Evolutionary conservation across 2,329 filamentous ascomycete species (phyloP).

Genomic region (Neonectria magnoliae): DNA sequence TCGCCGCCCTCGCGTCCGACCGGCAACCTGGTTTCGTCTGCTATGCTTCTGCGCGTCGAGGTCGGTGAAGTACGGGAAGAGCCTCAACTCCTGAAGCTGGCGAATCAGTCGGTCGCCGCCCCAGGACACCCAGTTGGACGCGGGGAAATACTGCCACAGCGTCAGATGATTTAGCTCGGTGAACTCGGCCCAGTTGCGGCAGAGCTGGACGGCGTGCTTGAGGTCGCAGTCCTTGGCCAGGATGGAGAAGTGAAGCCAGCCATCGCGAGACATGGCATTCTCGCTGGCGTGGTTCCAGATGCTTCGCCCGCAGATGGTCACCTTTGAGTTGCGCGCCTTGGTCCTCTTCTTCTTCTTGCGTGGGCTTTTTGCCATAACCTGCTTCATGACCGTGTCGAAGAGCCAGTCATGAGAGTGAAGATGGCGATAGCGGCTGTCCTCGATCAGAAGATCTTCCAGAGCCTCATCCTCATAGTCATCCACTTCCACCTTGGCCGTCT

Average conservation of each 20-base stretch:
- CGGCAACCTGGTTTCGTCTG: conserved; percentile 32
- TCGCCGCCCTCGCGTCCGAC: conserved; percentile 33
- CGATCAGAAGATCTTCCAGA: conserved; percentile 31
- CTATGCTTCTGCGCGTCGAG: conserved; percentile 32
- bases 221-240: conserved; percentile 44
- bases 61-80: conserved; percentile 44
- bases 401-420: conserved; percentile 41
- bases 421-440: conserved; percentile 27
- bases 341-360: not conserved
- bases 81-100: conserved; percentile 40
- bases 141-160: conserved; percentile 42
- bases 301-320: conserved; percentile 40
- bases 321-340: conserved; percentile 29
- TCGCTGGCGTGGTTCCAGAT: conserved; percentile 46
- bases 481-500: conserved; percentile 9
- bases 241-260: conserved; percentile 45
- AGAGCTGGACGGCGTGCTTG: conserved; percentile 42
- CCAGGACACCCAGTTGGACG: conserved; percentile 42
- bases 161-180: conserved; percentile 40
- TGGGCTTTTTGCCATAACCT: not conserved
- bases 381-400: conserved; percentile 14
- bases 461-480: conserved; percentile 34
- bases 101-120: conserved; percentile 31
- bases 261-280: conserved; percentile 45
- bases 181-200: conserved; percentile 46